Evolutionary conservation across 2,329 filamentous ascomycete genomes (phyloP).

Genomic region (Verticillium alfalfae): DNA sequence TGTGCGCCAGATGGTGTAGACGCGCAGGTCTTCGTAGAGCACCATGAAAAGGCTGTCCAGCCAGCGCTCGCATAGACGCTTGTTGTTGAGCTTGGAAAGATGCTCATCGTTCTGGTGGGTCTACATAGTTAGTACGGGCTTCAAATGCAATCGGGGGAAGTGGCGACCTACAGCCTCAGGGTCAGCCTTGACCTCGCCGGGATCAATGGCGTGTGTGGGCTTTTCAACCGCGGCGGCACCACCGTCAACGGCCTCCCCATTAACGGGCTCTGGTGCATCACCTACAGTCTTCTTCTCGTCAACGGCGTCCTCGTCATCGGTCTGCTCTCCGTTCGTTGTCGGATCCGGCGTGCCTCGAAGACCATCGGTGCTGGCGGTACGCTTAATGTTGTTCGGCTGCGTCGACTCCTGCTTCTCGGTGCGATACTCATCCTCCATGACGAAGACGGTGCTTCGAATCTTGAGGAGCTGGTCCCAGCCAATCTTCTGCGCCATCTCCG

Average conservation of each 20-base stretch:
- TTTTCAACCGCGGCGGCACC: conserved; percentile 58
- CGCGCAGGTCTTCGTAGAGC: conserved; percentile 91
- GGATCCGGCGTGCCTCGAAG: conserved; percentile 65
- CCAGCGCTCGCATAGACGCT: conserved; percentile 95
- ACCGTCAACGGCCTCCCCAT: conserved; percentile 28
- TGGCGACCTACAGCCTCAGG: conserved; percentile 56
- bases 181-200: conserved; percentile 70
- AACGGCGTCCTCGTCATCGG: conserved; percentile 25
- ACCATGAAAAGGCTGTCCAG: conserved; percentile 99
- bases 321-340: conserved; percentile 41
- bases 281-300: conserved; percentile 25
- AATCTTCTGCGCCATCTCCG: conserved; percentile 93
- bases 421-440: conserved; percentile 99
- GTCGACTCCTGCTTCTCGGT: conserved; percentile 69
- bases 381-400: conserved; percentile 43
- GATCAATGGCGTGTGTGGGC: conserved; percentile 72
- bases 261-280: conserved; percentile 13
- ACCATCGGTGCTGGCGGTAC: conserved; percentile 75
- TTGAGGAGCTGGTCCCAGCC: conserved; percentile 96
- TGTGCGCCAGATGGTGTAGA: conserved; percentile 99
- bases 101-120: conserved; percentile 61
- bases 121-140: conserved; percentile 30
- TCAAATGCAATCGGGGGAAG: background rate
- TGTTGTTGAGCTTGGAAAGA: conserved; percentile 91
- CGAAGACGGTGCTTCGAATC: conserved; percentile 93